Evolutionary conservation across 495 filamentous ascomycete genomes (phyloP).

Genomic region (Hypoxylon subgilvum): DNA sequence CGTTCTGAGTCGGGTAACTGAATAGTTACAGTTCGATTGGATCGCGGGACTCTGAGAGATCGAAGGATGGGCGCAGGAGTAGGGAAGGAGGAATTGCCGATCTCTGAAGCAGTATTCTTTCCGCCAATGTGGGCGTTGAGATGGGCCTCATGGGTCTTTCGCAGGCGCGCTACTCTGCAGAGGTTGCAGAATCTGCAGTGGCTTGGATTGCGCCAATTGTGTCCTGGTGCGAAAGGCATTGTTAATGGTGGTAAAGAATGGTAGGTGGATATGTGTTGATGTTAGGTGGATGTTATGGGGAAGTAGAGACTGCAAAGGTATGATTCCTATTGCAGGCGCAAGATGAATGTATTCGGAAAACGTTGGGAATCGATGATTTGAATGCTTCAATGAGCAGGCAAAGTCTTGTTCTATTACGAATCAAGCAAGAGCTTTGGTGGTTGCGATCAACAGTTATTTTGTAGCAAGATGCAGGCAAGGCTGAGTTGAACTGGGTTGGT

Average conservation of each 20-base stretch:
- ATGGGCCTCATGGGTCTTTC: neutral
- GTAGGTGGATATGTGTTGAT: neutral
- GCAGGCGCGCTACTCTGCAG: conserved; percentile 8
- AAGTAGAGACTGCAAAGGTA: neutral
- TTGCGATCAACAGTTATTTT: neutral
- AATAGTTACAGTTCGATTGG: conserved; percentile 19
- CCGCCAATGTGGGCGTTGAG: neutral
- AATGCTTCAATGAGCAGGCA: no score
- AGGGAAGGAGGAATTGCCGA: neutral
- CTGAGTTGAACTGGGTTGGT: no score
- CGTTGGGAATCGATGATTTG: no score
- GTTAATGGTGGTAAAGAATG: conserved; percentile 8
- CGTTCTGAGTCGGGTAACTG: conserved; percentile 1
- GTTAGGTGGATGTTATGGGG: neutral
- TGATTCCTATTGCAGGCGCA: neutral
- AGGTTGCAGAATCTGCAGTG: conserved; percentile 19
- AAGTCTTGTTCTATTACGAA: no score
- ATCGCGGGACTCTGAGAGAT: conserved; percentile 1
- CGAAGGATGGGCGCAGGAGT: neutral
- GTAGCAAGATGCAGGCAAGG: no score
- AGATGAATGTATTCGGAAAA: neutral
- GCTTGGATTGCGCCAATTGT: conserved; percentile 12
- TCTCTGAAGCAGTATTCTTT: neutral
- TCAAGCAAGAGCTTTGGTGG: neutral
- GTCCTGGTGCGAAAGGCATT: conserved; percentile 4